Evolutionary conservation across 139 green algal genomes (phyloP).

Genomic region (Monoraphidium neglectum): DNA sequence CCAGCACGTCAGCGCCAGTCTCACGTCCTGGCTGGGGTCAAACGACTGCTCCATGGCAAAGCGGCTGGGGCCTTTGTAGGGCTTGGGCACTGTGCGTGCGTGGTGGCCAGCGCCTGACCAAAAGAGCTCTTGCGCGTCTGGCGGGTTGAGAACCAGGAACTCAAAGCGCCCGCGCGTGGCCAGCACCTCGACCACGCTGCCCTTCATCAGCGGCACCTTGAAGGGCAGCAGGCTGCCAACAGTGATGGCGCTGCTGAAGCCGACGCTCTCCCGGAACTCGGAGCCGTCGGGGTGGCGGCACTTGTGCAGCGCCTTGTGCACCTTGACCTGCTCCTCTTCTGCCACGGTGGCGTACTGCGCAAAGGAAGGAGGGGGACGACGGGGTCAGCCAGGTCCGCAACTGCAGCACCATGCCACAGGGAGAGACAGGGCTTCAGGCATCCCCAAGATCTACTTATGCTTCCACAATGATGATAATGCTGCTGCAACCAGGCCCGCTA

Average conservation of each 20-base stretch:
- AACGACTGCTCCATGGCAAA: conserved; percentile 59
- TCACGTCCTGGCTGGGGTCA: conserved; percentile 35
- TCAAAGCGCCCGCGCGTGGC: conserved; percentile 45
- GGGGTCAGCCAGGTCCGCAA: not conserved
- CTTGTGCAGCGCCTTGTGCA: conserved; percentile 30
- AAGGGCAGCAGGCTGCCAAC: conserved; percentile 61
- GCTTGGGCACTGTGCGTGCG: conserved; percentile 50
- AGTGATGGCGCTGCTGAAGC: conserved; percentile 70
- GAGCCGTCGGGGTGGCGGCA: conserved; percentile 8
- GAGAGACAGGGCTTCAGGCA: too few relatives aligned
- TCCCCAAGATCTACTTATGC: too few relatives aligned
- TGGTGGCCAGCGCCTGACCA: conserved; percentile 41
- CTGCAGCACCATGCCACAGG: not conserved
- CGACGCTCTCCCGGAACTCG: conserved; percentile 19
- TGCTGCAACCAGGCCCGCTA: too few relatives aligned
- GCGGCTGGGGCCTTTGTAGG: conserved; percentile 48
- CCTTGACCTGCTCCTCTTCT: too few relatives aligned
- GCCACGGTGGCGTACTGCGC: not conserved
- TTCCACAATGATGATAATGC: too few relatives aligned
- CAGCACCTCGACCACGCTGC: conserved; percentile 60
- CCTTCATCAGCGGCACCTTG: conserved; percentile 61
- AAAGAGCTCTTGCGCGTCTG: conserved; percentile 49
- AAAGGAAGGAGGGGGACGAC: not conserved
- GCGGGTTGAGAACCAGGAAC: conserved; percentile 50
- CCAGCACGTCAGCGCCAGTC: conserved; percentile 57